Evolutionary conservation across 2,329 filamentous ascomycete species (phyloP).

Genomic region (Aspergillus novoparasiticus): DNA sequence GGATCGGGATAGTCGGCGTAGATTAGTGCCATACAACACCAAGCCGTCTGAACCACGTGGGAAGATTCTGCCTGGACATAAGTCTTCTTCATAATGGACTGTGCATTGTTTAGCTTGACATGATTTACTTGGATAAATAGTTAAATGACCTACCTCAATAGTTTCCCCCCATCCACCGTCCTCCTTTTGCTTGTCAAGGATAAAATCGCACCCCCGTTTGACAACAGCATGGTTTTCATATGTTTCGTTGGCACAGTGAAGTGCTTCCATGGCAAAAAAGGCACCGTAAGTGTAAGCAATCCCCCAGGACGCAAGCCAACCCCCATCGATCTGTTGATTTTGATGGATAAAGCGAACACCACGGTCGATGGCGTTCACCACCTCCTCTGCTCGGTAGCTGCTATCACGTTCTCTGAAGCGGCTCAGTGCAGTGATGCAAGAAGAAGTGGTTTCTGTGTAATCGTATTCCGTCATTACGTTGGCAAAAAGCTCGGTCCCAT

Average conservation of each 20-base stretch:
- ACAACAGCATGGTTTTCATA: not conserved
- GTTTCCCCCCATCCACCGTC: conserved; percentile 10
- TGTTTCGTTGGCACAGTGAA: not conserved
- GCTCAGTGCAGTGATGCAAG: not conserved
- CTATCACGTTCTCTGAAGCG: not conserved
- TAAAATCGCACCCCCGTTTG: not conserved
- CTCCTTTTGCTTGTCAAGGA: not conserved
- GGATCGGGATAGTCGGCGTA: not conserved
- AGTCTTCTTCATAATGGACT: not conserved
- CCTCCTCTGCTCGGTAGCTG: not conserved
- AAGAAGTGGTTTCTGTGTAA: not conserved
- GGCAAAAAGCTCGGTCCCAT: conserved; percentile 1
- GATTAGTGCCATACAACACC: not conserved
- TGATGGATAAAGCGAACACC: not conserved
- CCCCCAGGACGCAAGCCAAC: conserved; percentile 1
- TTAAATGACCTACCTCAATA: not conserved
- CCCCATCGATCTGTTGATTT: not conserved
- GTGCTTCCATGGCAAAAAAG: not conserved
- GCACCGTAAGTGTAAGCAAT: conserved; percentile 2
- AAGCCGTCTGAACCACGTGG: not conserved
- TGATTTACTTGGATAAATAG: not conserved
- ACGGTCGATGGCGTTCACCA: not conserved
- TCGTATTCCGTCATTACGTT: conserved; percentile 1
- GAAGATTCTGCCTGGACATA: not conserved
- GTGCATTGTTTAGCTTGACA: not conserved